Percentiles rank a stretch among this genome's conserved stretches.
These are phyloP conservation scores for Umbelopsis sp. DNA, from an alignment of 192 early-diverging fungal species.

Conservation along the genomic window DNA sequence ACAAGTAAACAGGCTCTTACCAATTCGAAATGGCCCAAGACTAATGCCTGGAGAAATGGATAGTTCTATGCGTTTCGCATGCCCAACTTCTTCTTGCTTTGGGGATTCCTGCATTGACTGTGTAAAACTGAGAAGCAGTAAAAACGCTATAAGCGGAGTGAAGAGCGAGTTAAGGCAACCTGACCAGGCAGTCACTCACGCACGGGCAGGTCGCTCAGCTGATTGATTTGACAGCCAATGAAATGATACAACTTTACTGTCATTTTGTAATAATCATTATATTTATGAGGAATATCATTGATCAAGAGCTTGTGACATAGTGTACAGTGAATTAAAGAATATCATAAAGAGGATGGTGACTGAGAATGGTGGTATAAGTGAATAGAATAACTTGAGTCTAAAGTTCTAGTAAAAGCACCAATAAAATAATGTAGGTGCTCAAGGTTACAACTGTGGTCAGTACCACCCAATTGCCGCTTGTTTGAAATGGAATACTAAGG, in stretches of 20 bases:
- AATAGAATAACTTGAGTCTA: background rate
- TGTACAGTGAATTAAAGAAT: too few species aligned
- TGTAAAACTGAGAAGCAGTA: background rate
- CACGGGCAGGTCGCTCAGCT: too few species aligned
- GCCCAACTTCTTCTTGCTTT: slow-evolving; percentile 8
- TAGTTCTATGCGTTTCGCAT: slow-evolving; percentile 47
- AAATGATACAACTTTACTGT: too few species aligned
- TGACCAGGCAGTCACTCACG: slow-evolving; percentile 18
- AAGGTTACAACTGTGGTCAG: slow-evolving; percentile 49
- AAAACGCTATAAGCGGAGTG: background rate
- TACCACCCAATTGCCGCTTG: slow-evolving; percentile 56
- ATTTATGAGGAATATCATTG: too few species aligned
- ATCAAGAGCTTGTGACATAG: too few species aligned
- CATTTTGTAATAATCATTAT: too few species aligned
- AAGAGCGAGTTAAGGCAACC: background rate
- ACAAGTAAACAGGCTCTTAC: slow-evolving; percentile 28
- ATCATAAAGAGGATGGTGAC: too few species aligned
- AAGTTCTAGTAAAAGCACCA: slow-evolving; percentile 41
- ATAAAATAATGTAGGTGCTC: slow-evolving; percentile 44
- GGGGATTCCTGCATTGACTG: slow-evolving; percentile 12
- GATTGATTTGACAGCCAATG: too few species aligned
- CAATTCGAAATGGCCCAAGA: slow-evolving; percentile 57
- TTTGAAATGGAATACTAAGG: slow-evolving; percentile 52
- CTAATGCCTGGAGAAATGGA: slow-evolving; percentile 55
- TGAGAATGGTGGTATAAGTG: too few species aligned